Conservation (phyloP, 2,329 filamentous ascomycete genomes). For the Ceratocystis lukuohia region DNA sequence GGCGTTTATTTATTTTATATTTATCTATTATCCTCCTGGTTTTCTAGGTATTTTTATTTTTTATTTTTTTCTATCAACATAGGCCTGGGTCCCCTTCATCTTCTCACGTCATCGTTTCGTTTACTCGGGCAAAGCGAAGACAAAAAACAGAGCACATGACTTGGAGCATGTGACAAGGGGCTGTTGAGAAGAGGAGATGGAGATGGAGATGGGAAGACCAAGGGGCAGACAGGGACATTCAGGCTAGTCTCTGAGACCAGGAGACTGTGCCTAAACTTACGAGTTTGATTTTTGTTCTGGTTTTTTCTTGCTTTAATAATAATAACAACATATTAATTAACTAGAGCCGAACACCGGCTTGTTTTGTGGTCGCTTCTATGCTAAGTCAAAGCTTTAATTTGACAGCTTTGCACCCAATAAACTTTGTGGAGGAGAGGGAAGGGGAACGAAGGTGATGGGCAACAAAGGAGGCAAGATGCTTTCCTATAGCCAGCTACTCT, state of each 20-base stretch:
- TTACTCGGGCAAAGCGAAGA: neutral
- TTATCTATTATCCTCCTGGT: too few species aligned
- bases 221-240: too few species aligned
- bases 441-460: neutral
- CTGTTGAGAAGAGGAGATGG: too few species aligned
- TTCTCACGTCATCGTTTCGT: neutral
- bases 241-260: too few species aligned
- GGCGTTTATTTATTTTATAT: neutral
- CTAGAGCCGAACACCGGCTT: neutral
- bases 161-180: neutral
- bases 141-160: neutral
- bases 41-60: neutral
- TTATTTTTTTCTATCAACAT: neutral
- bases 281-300: too few species aligned
- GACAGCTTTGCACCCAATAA: neutral
- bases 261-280: too few species aligned
- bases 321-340: too few species aligned
- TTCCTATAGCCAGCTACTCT: neutral
- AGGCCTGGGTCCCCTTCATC: neutral
- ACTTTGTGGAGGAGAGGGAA: neutral
- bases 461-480: too few species aligned
- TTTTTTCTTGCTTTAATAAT: neutral
- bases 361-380: neutral
- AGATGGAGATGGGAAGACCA: too few species aligned
- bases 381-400: slow-evolving; percentile 1